Base-by-base conservation (phyloP, 345 rosid species). In the Erysimum cheiranthoides region DNA sequence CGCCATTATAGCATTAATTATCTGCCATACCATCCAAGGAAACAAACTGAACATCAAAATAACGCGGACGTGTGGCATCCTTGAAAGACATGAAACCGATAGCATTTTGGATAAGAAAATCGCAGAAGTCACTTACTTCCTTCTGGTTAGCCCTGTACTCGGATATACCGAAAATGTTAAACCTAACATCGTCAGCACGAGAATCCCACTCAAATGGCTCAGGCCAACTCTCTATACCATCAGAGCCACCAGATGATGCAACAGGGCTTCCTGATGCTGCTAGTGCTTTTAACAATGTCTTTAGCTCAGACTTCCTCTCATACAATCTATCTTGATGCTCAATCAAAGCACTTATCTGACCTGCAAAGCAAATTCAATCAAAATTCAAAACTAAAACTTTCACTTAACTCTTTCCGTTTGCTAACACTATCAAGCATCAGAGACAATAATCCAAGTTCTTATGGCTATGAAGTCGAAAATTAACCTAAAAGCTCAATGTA, bases 191-290 rank as follows among this genome's bases (percentile, higher is more conserved):
- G 27, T 92, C 93, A 53, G 92, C 96, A 35, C 76, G 87, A 74
- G 90, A 85, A 69, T 94, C 98, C 98, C 97, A 92, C 50, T 86
- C 89, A 61, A 90, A 92, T 12, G 86, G 25, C 18, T 88, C 89
- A 0, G 88, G 86, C 96, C 97, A 90, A 67, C 86, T 84, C 62
- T 87, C 91, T 16, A 35, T 17, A 0, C 79, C 52, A 36, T 53
- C 72, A 4, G 82, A 66, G 59, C 74, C 81, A 30, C 53, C 81
- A 52, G 78, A 73, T 59, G 78, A 73, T 60, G 67, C 77, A 47
- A 28, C 66, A 10, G 81, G 77, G 51, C 83, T 81, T 47, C 70
- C 82, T 12, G 86, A 76, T 3, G 80, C 86, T 66, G 78, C 67
- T 39, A 80, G 66, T 27, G 90, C 82, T 70, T 90, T 92, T 68